Evolutionary conservation across 208 protist species (phyloP), one percentile per base, ranked within the genome.

Genomic region (Herpetomonas samuelpessoai): DNA sequence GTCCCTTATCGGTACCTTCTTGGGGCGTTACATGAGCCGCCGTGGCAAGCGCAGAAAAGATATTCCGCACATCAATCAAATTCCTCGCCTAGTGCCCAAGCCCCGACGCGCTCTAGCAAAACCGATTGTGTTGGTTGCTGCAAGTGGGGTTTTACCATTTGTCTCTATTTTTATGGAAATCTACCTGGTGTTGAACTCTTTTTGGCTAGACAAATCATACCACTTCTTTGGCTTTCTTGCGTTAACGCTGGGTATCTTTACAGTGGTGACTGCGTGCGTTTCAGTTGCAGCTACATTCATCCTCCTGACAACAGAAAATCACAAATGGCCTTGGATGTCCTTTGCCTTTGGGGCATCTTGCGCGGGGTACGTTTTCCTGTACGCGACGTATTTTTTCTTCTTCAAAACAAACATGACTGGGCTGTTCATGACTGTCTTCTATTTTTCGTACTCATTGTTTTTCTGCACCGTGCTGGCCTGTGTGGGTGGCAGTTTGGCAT

Each of bases 131-230:
- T 53, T 90, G 26, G 19, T 97, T n/a, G 10, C 87, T 3, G 49
- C 91, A 4, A 91, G 86, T 45, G 97, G 97, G 7, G 54, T 97
- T 2, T 76, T 98, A 12, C 97, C 97, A 1, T 99, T 98, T 64
- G 90, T 92, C 6, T 87, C 85, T 2, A 97, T 99, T 64, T 98
- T 97, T 46, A 91, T 98, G 44, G 96, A 98, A 61, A 92, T 98
- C 57, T 97, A 93, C 65, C 97, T 98, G 49, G 74, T 98, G 12
- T 96, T 98, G 62, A 92, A 81, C 16, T 96, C 88, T 2, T 85
- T 98, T 26, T 99, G 97, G 97, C 79, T 95, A n/a, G 98, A 98
- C 78, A 98, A 98, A 62, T 79, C 95, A 28, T 99, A 98, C 69
- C 97, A 98, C 66, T 76, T 99, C 1, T 99, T 98, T 65, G 93